phyloP scores from a whole-genome alignment of 192 early-diverging fungal genomes.

The Linnemannia hyalina region DNA sequence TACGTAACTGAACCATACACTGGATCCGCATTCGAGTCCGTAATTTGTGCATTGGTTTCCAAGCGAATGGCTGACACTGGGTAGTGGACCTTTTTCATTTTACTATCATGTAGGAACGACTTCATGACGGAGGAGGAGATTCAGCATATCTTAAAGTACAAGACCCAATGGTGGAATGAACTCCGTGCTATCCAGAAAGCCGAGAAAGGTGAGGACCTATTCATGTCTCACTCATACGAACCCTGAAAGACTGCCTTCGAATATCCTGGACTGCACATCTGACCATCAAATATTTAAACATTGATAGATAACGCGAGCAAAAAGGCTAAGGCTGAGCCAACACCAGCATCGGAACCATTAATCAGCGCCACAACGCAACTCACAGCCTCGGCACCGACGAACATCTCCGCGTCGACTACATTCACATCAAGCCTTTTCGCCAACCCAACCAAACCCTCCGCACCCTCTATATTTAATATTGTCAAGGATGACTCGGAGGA shows the following conservation, averaged over 20 bases:
- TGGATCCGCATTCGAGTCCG: background rate
- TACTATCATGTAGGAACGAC: slow-evolving; percentile 69
- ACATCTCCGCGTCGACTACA: background rate
- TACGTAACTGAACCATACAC: slow-evolving; percentile 28
- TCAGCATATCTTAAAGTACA: slow-evolving; percentile 77
- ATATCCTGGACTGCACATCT: background rate
- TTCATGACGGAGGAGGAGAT: slow-evolving; percentile 91
- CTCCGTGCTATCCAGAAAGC: slow-evolving; percentile 76
- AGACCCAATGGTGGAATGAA: slow-evolving; percentile 72
- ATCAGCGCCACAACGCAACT: background rate
- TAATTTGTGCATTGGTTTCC: background rate
- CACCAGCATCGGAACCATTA: background rate
- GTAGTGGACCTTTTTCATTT: background rate
- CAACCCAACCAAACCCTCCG: slow-evolving; percentile 14
- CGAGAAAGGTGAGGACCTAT: slow-evolving; percentile 31
- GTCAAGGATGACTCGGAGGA: slow-evolving; percentile 22
- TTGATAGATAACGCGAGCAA: slow-evolving; percentile 9
- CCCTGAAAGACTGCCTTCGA: background rate
- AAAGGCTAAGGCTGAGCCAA: background rate
- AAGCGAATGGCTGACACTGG: background rate
- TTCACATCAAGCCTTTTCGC: slow-evolving; percentile 19
- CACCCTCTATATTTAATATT: slow-evolving; percentile 61
- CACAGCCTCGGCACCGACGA: background rate
- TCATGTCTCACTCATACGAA: background rate
- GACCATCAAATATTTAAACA: background rate